Percentiles rank a stretch among this genome's conserved stretches.
Conservation (phyloP, 176 grass and related monocot species). For the Cymbopogon citratus region DNA sequence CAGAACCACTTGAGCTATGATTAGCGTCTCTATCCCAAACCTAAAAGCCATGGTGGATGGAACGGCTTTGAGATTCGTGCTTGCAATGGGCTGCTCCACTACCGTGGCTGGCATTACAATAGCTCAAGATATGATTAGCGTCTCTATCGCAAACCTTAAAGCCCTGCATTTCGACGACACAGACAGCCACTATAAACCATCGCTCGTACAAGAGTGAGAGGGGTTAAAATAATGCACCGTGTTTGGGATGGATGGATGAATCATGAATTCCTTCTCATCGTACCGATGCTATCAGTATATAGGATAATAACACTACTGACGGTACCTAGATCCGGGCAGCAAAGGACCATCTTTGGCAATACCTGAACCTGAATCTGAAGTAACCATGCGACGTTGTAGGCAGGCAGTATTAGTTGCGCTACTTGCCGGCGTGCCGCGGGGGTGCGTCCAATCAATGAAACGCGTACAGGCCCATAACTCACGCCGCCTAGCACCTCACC, state of each 20-base stretch:
- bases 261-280: no score
- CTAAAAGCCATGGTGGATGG: no score
- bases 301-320: neutral
- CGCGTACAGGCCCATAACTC: neutral
- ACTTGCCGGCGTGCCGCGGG: neutral
- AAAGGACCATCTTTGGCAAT: neutral
- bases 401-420: neutral
- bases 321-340: neutral
- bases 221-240: no score
- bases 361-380: neutral
- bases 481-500: neutral
- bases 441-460: slow-evolving; percentile 6
- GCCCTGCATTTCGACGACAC: no score
- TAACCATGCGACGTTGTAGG: neutral
- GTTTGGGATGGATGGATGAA: no score
- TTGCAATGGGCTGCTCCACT: neutral
- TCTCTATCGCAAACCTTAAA: no score
- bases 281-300: neutral
- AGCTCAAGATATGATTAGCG: no score
- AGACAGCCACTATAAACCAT: no score
- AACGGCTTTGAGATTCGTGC: neutral
- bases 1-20: no score
- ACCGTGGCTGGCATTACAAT: no score
- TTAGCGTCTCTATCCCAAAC: no score
- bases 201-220: no score